Base-by-base conservation (phyloP, 441 rosid species). In the Rhodomyrtus psidioides region DNA sequence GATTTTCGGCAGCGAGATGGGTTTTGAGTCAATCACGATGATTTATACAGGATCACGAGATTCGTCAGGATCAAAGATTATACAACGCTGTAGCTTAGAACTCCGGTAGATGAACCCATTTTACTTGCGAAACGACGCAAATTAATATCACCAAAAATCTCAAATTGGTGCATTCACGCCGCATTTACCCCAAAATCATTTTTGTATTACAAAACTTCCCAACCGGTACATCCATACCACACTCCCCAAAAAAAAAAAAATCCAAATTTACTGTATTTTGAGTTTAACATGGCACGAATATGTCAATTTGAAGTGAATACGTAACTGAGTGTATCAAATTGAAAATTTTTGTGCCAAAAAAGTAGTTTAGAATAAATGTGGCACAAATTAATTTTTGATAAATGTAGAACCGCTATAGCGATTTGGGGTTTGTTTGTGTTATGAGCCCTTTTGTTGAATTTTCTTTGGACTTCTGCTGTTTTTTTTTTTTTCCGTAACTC, bases 371-470 rank as follows among this genome's bases (percentile, higher is more conserved):
- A 14, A 4, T 51, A 51, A 51, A 51, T 12, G 5, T 51, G 53
- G 4, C 15, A 12, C 53, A 34, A 30, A 16, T 60, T 28, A 60
- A 5, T 15, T 28, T 60, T 10, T 7, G 23, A 3, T 28, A 28
- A 60, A 28, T 60, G 21, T 7, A 17, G 10, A 2, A 28, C 16
- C 0, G 42, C 9, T 4, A 2, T 30, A 62, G 1, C 4, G 0
- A 0, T 62, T 62, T 30, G 13, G 2, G 19, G 4, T 60, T 8
- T 34, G 46, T 34, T 60, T 4, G 9, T 16, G 74, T 2, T 19
- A 65, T 9, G 34, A 9, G 10, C 14, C 23, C 1, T 34, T 7
- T 65, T 65, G 26, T 65, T 65, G 30, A 0, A 17, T 34, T 24
- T 65, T 44, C 76, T 65, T 65, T 65, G 44, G 76, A 65, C 14